Evolutionary conservation across 257 asterid species (phyloP).

Genomic region (Solanum appendiculatum): DNA sequence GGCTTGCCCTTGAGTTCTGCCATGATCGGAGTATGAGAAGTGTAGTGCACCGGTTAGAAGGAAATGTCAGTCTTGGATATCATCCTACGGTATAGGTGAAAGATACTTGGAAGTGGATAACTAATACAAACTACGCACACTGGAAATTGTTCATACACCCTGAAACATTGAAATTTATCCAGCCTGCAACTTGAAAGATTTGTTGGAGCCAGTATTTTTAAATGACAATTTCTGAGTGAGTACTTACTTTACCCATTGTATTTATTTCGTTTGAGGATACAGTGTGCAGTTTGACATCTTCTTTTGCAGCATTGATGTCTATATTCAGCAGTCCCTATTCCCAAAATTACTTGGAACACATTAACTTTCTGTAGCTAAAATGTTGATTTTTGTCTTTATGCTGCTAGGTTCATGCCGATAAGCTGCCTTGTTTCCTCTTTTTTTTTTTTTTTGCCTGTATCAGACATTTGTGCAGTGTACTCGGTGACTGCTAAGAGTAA

Average conservation of each 20-base stretch:
- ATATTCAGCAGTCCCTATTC: not conserved
- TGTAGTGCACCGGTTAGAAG: conserved; percentile 61
- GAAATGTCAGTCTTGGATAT: conserved; percentile 43
- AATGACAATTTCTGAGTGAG: not conserved
- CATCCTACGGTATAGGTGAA: conserved; percentile 45
- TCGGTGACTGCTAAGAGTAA: not conserved
- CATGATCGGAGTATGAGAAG: conserved; percentile 66
- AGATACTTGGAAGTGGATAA: not conserved
- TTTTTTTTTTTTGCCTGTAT: too few relatives aligned
- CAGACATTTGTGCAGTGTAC: not conserved
- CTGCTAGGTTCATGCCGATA: not conserved
- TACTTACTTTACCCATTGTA: not conserved
- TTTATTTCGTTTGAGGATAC: not conserved
- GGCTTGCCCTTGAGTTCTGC: conserved; percentile 69
- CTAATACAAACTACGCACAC: not conserved
- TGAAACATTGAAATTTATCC: not conserved
- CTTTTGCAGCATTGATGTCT: not conserved
- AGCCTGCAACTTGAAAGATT: not conserved
- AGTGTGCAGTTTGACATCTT: not conserved
- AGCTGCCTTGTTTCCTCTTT: not conserved
- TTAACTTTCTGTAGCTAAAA: not conserved
- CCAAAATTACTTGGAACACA: not conserved
- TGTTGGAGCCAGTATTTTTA: not conserved
- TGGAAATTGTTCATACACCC: not conserved
- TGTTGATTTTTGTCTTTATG: not conserved